Evolutionary conservation across 2,329 filamentous ascomycete species (phyloP), one percentile per base, ranked within the genome.

Genomic region (Rhexocercosporidium sp.): DNA sequence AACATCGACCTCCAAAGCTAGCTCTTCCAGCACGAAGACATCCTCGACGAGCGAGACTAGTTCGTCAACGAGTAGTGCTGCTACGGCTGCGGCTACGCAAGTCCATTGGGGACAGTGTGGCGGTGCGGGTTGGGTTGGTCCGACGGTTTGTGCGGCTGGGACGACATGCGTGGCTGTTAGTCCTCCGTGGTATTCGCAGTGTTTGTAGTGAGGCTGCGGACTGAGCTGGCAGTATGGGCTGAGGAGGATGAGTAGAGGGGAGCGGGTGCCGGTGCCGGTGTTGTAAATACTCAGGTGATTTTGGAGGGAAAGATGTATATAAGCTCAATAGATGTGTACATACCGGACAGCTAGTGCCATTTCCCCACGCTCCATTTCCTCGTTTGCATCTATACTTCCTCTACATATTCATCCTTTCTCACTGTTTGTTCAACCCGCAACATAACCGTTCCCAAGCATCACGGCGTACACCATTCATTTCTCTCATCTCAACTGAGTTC

Each of bases 21-120:
- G n/a, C n/a, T n/a, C n/a, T n/a, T n/a, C n/a, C n/a, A n/a, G n/a
- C n/a, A n/a, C n/a, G n/a, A n/a, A n/a, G n/a, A n/a, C n/a, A n/a
- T n/a, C n/a, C n/a, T n/a, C n/a, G n/a, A n/a, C n/a, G n/a, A n/a
- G n/a, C n/a, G n/a, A n/a, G n/a, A n/a, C n/a, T n/a, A n/a, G n/a
- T n/a, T n/a, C 56, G 20, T 65, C 63, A 29, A 51, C 67, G 20
- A 54, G 47, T 25, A 67, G 39, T 41, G 54, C 57, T 3, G 53
- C 68, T 0, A 66, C 65, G 31, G 14, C 56, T n/a, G 56, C 39
- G 1, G 63, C 71, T 7, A 72, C 71, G 16, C 29, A 59, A 22
- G n/a, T 54, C 27, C 44, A 74, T 39, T 79, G 72, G 61, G 68
- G 64, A n/a, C 77, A 79, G 66, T 79, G 77, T 67, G 77, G 77